Evolutionary conservation across 2,329 filamentous ascomycete species (phyloP).

Genomic region (Apiospora sp.): DNA sequence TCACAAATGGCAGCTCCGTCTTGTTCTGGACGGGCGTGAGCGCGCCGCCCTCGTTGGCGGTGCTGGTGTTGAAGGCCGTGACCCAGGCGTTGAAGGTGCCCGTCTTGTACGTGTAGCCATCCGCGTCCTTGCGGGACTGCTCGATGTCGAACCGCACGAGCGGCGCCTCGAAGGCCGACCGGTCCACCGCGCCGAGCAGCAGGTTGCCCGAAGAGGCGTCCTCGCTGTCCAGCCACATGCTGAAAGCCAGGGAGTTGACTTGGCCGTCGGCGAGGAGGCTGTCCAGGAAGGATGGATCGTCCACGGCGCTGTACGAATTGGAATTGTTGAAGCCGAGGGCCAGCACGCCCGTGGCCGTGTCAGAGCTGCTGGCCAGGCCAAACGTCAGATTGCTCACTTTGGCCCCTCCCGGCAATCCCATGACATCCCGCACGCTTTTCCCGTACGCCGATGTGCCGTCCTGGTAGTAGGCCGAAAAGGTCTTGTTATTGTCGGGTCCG

Average conservation of each 20-base stretch:
- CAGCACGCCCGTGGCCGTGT: conserved; percentile 36
- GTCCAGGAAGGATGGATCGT: conserved; percentile 34
- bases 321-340: conserved; percentile 40
- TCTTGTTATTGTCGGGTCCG: background rate
- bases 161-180: conserved; percentile 36
- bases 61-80: conserved; percentile 25
- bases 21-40: conserved; percentile 28
- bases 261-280: conserved; percentile 37
- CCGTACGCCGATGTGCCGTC: conserved; percentile 33
- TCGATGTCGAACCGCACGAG: conserved; percentile 34
- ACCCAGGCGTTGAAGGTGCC: conserved; percentile 24
- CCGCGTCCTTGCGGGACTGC: background rate
- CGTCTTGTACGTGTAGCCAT: conserved; percentile 19
- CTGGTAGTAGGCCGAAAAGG: conserved; percentile 28
- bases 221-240: conserved; percentile 43
- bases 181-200: conserved; percentile 44
- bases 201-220: conserved; percentile 38
- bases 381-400: conserved; percentile 40
- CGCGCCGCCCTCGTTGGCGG: background rate
- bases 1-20: conserved; percentile 24
- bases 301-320: conserved; percentile 16
- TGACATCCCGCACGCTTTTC: conserved; percentile 39
- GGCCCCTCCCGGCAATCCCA: conserved; percentile 35
- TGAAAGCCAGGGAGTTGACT: conserved; percentile 41
- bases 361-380: conserved; percentile 35